Evolutionary conservation across 495 filamentous ascomycete genomes (phyloP), one percentile per base, ranked within the genome.

Genomic region (Talaromyces proteolyticus): DNA sequence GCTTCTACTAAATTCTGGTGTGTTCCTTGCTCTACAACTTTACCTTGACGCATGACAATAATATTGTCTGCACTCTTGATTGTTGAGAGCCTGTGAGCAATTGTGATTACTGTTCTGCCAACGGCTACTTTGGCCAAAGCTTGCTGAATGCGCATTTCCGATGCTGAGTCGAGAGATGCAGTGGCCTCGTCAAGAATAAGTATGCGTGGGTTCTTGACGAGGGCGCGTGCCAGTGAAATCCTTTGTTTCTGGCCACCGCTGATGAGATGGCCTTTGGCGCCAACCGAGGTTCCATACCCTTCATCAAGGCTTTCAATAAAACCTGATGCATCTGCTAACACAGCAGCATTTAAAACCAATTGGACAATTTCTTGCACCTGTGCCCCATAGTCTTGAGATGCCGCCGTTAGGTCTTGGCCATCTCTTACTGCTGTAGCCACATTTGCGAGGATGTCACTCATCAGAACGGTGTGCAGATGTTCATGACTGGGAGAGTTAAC

Each of bases 181-280:
- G 70, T 73, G 1, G 59, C 60, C 55, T 77, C 73, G 22, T 74
- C 72, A 14, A 74, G 59, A 7, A 94, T 68, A 2, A 94, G 73
- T 57, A 94, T 82, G 63, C 84, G 86, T 7, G 88, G 88, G 55
- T 92, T 77, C 14, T 77, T 82, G 18, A 92, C 81, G 39, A 94
- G 79, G 17, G 84, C 85, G 42, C 88, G 74, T 2, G 88, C 88
- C 18, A 85, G 60, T 5, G 79, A 74, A 6, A 87, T 60, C 22
- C 83, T 64, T 57, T 86, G 82, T 26, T 74, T 73, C 50, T 87
- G 50, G 60, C 65, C 46, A 54, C 68, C 42, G 56, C 39, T 50
- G 52, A 77, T 58, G 57, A 42, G 49, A 3, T 38, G n/a, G 0
- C 37, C 62, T 16, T 51, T 11, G 25, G 55, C 59, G 11, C 63